Evolutionary conservation across 2,329 filamentous ascomycete genomes (phyloP), one percentile per base, ranked within the genome.

Genomic region (Aspergillus transmontanensis): DNA sequence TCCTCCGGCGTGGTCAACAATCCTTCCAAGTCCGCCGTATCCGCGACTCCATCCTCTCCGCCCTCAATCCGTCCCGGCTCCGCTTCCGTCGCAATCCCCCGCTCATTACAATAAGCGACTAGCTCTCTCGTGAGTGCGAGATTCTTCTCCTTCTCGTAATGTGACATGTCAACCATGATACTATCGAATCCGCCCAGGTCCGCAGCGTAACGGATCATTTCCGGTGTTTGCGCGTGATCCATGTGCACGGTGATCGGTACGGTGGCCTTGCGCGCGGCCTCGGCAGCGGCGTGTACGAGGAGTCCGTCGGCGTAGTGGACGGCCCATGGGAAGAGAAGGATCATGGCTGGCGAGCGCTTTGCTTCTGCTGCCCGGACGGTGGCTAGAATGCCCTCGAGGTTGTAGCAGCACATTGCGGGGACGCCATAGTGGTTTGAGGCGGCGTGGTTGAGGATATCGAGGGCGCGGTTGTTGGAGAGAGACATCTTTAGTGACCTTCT

Each of bases 111-210:
- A 72, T 89, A 87, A 26, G 77, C 78, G 7, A 87, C 87, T 57
- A 91, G 78, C 67, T 90, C 86, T 57, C 81, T 81, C 23, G 89
- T 92, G 72, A 86, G 82, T 3, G 82, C 79, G 43, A 93, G 79
- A 72, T 92, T 92, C 78, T 91, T 89, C 59, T 84, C 87, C 69
- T 87, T 88, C 68, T 90, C 88, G 71, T 90, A 87, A 73, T 92
- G 89, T 62, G 83, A 87, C 89, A 92, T 92, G 76, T 92, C 90
- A 0, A 92, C 86, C 89, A 92, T 92, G 73, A 92, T 91, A 66
- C 84, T 86, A 76, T 92, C 89, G 68, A 91, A 91, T 3, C 79
- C 84, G 57, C 84, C 81, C n/a, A 86, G 82, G 68, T 88, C 83
- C 0, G 87, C 88, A 0, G 88, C 87, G 5, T 79, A 80, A 19